Evolutionary conservation across 768 basidiomycete genomes (phyloP), one percentile per base, ranked within the genome.

Genomic region (Coprinopsis sp.): DNA sequence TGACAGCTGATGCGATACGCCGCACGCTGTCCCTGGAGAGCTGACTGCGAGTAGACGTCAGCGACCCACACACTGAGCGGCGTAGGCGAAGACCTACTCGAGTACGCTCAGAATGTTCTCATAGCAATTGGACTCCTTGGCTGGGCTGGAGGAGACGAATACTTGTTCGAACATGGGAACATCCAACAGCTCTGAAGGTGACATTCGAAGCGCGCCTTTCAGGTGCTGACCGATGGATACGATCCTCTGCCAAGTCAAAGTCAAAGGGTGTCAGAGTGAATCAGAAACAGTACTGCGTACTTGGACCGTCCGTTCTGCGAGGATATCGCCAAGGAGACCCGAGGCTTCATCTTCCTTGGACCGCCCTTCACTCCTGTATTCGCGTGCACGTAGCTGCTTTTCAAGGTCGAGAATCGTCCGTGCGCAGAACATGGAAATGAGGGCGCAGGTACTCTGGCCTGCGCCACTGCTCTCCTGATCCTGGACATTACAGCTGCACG

Each of bases 391-490:
- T 7, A 49, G 29, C 39, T 49, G 48, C 34, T 49, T 49, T 28
- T 49, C 48, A 6, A 49, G 33, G 14, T 49, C 48, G 24, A 49
- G 27, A 28, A 49, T 49, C 14, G 48, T 49, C 16, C 48, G 40
- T 13, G 48, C 48, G 22, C 48, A 49, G 23, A 44, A 49, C 48
- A 49, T 49, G 39, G 48, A 49, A 27, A 49, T 49, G 42, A 49
- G 48, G 33, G 48, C 29, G 42, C 48, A 49, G 3, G 36, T 37
- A 14, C 36, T 22, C 25, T 4, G n/a, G 10, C 33, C 45, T 23
- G 16, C n/a, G 14, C 18, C 24, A 16, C 4, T n/a, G 21, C 25
- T 8, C 8, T 39, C 38, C 16, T 48, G 37, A 14, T 34, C 18
- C 33, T 25, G 18, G 13, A 25, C 23, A 36, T 37, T 44, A 36